A percentile compares a stretch with the other conserved stretches of the same genome.
phyloP scores from a whole-genome alignment of 2,329 filamentous ascomycete genomes.

The Metarhizium guizhouense region DNA sequence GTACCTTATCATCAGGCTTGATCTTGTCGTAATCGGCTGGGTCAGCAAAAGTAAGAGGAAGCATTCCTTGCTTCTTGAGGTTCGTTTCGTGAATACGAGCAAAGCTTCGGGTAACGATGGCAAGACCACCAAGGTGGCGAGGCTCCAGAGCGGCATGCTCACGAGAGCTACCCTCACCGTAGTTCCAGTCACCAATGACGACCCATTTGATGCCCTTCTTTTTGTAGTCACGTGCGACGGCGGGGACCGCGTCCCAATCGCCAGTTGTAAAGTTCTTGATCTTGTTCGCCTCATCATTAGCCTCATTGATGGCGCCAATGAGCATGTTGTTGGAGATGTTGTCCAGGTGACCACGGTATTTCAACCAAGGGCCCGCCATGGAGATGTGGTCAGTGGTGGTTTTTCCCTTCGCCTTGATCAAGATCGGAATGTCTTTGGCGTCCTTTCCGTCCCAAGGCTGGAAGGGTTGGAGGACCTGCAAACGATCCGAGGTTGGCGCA shows the following conservation, averaged over 20 bases:
- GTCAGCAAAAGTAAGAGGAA: constrained; percentile 90
- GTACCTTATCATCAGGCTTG: constrained; percentile 74
- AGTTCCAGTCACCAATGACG: constrained; percentile 99
- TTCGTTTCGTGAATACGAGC: constrained; percentile 99
- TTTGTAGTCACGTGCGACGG: constrained; percentile 97
- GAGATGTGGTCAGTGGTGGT: constrained; percentile 97
- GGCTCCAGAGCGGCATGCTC: constrained; percentile 98
- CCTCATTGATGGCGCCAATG: constrained; percentile 92
- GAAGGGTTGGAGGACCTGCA: constrained; percentile 87
- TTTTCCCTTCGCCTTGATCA: constrained; percentile 96
- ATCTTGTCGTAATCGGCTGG: constrained; percentile 98
- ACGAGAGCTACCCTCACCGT: constrained; percentile 94
- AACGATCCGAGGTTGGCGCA: constrained; percentile 82
- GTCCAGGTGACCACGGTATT: constrained; percentile 97
- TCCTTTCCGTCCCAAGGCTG: constrained; percentile 88
- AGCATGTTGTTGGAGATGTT: constrained; percentile 99
- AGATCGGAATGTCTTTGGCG: constrained; percentile 70
- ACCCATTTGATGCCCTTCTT: constrained; percentile 93
- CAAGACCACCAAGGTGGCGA: constrained; percentile 90
- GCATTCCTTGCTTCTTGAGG: constrained; percentile 99
- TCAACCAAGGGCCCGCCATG: constrained; percentile 94
- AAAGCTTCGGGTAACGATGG: constrained; percentile 92
- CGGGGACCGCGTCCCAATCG: constrained; percentile 80
- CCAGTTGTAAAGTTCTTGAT: constrained; percentile 83
- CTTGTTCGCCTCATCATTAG: constrained; percentile 96